phyloP scores from a whole-genome alignment of 306 rosid genomes.

The Corylus avellana region DNA sequence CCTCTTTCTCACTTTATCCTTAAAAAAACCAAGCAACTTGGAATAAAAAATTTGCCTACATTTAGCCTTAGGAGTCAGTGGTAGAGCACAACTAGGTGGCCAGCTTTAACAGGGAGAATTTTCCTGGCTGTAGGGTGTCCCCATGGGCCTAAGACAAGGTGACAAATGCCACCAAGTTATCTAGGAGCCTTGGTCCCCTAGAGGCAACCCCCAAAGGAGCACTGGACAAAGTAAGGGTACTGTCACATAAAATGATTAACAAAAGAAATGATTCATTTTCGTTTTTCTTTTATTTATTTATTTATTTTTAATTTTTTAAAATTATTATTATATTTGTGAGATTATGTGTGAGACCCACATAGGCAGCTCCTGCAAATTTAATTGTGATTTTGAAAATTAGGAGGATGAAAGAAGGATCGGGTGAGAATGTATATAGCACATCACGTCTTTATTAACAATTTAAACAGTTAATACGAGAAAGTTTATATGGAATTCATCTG shows the following conservation, averaged over 20 bases:
- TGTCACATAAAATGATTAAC: too few relatives aligned
- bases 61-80: conserved; percentile 33
- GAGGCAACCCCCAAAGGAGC: conserved; percentile 7
- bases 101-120: not conserved
- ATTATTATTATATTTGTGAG: too few relatives aligned
- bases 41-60: conserved; percentile 32
- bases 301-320: too few relatives aligned
- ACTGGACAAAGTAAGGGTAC: conserved; percentile 20
- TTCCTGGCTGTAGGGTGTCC: conserved; percentile 14
- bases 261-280: too few relatives aligned
- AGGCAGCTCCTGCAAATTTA: too few relatives aligned
- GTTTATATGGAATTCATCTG: not conserved
- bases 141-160: conserved; percentile 16
- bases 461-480: not conserved
- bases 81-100: conserved; percentile 3
- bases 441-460: too few relatives aligned
- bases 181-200: conserved; percentile 10
- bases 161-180: conserved; percentile 19
- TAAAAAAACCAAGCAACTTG: conserved; percentile 7
- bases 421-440: too few relatives aligned
- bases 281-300: too few relatives aligned
- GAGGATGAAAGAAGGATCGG: too few relatives aligned
- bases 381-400: too few relatives aligned
- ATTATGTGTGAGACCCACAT: too few relatives aligned
- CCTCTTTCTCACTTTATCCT: conserved; percentile 16